Conservation (phyloP, 2,329 filamentous ascomycete genomes). For the Phialophora expanda region DNA sequence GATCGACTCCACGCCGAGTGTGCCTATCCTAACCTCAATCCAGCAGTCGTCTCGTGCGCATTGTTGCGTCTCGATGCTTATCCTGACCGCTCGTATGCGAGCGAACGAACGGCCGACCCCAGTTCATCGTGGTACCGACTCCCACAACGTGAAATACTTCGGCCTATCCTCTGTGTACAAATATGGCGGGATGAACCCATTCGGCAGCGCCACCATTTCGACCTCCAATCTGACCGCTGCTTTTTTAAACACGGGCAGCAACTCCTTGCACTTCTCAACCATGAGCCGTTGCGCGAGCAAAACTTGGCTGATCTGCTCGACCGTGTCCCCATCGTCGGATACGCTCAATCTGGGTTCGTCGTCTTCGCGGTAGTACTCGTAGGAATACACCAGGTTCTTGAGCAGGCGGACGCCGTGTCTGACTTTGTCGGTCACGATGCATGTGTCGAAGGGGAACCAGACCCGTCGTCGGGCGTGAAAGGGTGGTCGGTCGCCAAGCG, state of each 20-base stretch:
- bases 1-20: background rate
- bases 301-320: conserved; percentile 31
- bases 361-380: conserved; percentile 38
- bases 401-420: conserved; percentile 36
- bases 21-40: background rate
- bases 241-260: conserved; percentile 31
- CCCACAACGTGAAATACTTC: conserved; percentile 31
- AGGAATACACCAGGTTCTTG: conserved; percentile 35
- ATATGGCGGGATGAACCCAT: conserved; percentile 40
- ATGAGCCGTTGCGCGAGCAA: conserved; percentile 30
- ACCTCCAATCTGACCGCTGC: conserved; percentile 31
- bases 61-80: background rate
- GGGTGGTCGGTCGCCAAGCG: conserved; percentile 33
- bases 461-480: conserved; percentile 32
- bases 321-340: conserved; percentile 30
- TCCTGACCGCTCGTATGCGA: background rate
- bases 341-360: conserved; percentile 24
- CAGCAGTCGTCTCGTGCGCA: background rate
- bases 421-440: conserved; percentile 35
- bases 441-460: conserved; percentile 35
- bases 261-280: conserved; percentile 33
- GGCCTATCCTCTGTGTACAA: conserved; percentile 38
- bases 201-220: conserved; percentile 35
- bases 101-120: background rate
- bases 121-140: conserved; percentile 24